Conservation (phyloP, 768 basidiomycete genomes). For the Strobilomyces echinocephalus region DNA sequence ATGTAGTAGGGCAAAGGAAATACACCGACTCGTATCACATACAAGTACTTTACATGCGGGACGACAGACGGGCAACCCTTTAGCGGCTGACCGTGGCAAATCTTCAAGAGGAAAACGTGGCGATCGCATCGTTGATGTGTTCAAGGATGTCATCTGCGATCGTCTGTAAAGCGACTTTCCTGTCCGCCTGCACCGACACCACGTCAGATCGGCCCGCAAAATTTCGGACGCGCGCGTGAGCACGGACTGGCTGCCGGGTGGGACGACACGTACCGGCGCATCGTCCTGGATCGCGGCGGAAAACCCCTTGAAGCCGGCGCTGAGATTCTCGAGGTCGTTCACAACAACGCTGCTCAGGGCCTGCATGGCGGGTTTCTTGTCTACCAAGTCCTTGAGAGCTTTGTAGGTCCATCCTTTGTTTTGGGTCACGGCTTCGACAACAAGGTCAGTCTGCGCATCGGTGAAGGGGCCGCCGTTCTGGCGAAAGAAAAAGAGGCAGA, state of each 20-base stretch:
- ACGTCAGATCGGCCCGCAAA: neutral
- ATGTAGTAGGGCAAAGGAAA: neutral
- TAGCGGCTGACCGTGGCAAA: neutral
- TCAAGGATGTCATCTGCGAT: neutral
- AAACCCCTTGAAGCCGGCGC: neutral
- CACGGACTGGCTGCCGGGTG: neutral
- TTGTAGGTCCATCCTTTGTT: neutral
- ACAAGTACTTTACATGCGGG: neutral
- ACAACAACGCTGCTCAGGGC: accelerated
- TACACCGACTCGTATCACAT: neutral
- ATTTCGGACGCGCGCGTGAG: neutral
- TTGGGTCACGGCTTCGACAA: accelerated
- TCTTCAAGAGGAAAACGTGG: neutral
- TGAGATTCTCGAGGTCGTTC: neutral
- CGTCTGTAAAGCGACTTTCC: neutral
- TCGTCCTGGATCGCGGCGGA: neutral
- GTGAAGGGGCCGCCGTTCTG: neutral
- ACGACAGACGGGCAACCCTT: too few species aligned
- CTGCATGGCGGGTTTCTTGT: neutral
- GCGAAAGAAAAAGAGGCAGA: neutral
- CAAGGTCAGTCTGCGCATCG: neutral
- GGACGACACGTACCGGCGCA: conserved; percentile 2
- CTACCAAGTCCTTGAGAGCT: neutral
- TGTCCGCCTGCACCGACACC: neutral
- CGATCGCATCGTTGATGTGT: neutral